Evolutionary conservation across 352 stramenopile genomes (phyloP), one percentile per base, ranked within the genome.

Genomic region (Phytophthora lateralis): DNA sequence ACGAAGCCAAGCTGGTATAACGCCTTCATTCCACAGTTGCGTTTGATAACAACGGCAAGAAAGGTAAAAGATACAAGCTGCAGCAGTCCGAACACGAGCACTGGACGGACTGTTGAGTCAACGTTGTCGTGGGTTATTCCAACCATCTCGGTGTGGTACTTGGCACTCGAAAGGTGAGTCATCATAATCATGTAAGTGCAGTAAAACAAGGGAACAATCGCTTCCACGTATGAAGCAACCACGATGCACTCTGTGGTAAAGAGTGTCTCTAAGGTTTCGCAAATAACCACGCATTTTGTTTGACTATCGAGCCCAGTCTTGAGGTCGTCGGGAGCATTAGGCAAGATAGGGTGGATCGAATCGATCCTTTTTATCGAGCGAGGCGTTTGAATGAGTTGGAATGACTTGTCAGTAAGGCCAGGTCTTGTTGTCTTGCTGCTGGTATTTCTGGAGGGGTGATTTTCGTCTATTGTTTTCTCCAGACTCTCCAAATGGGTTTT

Each of bases 131-230:
- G 18, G 0, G 50, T 37, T 1, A 70, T 53, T 2, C 20, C 17
- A 15, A 42, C 30, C 9, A 74, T 39, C 20, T 59, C 52, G 7
- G 52, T 51, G 32, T 59, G 52, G 14, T 59, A 59, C 20, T 35
- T 27, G 0, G 38, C 43, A 35, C 67, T 75, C 1, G 60, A 58
- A 12, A 75, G 49, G 0, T 57, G 27, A 0, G 65, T 18, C 62
- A 76, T 60, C 21, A 58, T 17, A 3, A 57, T 0, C 9, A 63
- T 52, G 21, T 42, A 64, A 1, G 18, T 51, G 5, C 24, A 46
- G 50, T 75, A 76, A 41, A 76, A 57, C 10, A 70, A 11, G 0
- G 71, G 63, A 51, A 80, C 63, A 43, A 80, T 42, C 7, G 59
- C 59, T 35, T 80, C 67, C 32, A 67, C 44, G 39, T 73, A 80